Evolutionary conservation across 257 asterid genomes (phyloP).

Genomic region (Solanum lycopersicoides): DNA sequence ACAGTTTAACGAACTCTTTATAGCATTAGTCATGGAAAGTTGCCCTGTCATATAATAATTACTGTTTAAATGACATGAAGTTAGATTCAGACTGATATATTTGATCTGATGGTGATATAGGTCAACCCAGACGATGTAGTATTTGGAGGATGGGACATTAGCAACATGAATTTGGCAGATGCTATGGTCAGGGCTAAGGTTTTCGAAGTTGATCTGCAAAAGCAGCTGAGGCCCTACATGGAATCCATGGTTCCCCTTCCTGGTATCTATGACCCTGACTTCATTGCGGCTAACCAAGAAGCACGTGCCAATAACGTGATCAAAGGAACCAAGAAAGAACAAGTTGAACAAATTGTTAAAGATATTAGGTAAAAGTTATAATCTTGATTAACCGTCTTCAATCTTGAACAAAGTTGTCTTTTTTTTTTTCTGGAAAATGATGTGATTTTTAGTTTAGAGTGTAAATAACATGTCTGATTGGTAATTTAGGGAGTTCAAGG

Average conservation of each 20-base stretch:
- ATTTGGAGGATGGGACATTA: conserved; percentile 99
- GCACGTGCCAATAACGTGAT: conserved; percentile 81
- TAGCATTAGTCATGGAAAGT: neutral
- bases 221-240: conserved; percentile 95
- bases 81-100: neutral
- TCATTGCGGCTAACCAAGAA: conserved; percentile 98
- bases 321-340: conserved; percentile 82
- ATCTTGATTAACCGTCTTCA: neutral
- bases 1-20: neutral
- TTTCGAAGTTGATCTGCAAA: conserved; percentile 85
- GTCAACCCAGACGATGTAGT: conserved; percentile 87
- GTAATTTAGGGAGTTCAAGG: conserved; percentile 74
- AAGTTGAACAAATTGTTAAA: conserved; percentile 62
- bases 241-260: conserved; percentile 99
- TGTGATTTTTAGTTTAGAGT: neutral
- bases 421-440: neutral
- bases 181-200: conserved; percentile 97
- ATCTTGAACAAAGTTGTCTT: neutral
- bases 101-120: conserved; percentile 27
- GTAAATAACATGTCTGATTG: neutral
- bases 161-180: conserved; percentile 88
- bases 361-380: conserved; percentile 55
- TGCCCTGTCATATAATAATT: neutral
- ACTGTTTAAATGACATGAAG: neutral
- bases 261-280: conserved; percentile 88